Evolutionary conservation across 441 rosid species (phyloP).

Genomic region (Adansonia madagascariensis): DNA sequence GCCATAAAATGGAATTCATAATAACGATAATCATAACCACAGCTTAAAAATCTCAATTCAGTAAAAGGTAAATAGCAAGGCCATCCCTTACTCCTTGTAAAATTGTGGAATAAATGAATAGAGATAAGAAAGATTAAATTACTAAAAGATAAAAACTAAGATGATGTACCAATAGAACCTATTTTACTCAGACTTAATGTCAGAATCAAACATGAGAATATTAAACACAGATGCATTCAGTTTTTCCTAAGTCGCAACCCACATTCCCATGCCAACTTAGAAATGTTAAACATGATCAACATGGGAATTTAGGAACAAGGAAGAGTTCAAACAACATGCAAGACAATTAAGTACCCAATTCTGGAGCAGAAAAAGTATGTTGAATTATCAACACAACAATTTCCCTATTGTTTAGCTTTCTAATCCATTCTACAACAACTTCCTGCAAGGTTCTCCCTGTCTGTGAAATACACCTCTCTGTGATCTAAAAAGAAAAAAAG

Average conservation of each 20-base stretch:
- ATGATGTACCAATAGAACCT: neutral
- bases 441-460: conserved; percentile 68
- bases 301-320: neutral
- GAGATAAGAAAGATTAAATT: neutral
- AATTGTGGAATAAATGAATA: neutral
- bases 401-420: conserved; percentile 66
- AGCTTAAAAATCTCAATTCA: neutral
- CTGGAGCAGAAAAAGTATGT: neutral
- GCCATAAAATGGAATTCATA: neutral
- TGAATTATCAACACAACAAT: conserved; percentile 56
- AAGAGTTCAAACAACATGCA: neutral
- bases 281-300: neutral
- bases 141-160: neutral
- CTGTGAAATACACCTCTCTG: conserved; percentile 69
- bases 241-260: neutral
- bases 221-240: neutral
- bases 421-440: conserved; percentile 69
- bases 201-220: neutral
- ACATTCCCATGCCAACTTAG: neutral
- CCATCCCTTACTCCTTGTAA: neutral
- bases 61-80: neutral
- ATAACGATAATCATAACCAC: neutral
- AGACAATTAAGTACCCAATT: neutral
- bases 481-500: conserved; percentile 51
- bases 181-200: neutral